Base-by-base conservation (phyloP, 805 yeast species). In the Monosporozyma yasuniensis region DNA sequence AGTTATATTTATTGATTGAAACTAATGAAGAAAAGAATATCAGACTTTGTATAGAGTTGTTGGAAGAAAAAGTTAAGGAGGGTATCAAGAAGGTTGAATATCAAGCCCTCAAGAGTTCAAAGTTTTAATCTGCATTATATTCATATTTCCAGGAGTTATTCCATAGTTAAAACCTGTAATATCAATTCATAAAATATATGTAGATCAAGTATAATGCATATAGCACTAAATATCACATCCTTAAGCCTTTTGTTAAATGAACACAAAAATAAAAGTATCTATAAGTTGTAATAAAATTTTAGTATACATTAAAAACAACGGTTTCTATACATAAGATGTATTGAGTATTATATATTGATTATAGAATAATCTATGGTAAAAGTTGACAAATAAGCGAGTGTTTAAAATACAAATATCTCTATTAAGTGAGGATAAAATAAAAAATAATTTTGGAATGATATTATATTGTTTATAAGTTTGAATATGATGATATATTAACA, bases 1-100 rank as follows among this genome's bases (percentile, higher is more conserved):
- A 87, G 65, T 69, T 91, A 50, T 85, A 84, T 56, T 67, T 91
- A 16, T 71, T 85, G 21, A 79, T 91, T 30, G 98, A 91, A 64
- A 89, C 91, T 2, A 75, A 75, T 14, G 78, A 77, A 6, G 84
- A 81, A 47, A 64, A 68, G 14, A 72, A 80, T 6, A 84, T 88
- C 2, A 64, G 69, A 38, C 71, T 74, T 42, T 88, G 90, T 1
- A 80, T 83, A 49, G 74, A 71, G 19, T 58, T 80, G 52, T 70
- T 85, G 34, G 77, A 80, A 47, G 75, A 73, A 38, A 69, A 72
- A 41, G 77, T 82, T 58, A 69, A 79, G 6, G 79, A 74, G 52
- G 88, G 84, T 2, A 65, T 82, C 19, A 77, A 74, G 52, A 68
- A 70, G 46, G 77, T 77, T 4, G 71, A 73, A 16, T 68, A 68